phyloP scores from a whole-genome alignment of 805 yeast species.

The Wickerhamiella brachini region DNA sequence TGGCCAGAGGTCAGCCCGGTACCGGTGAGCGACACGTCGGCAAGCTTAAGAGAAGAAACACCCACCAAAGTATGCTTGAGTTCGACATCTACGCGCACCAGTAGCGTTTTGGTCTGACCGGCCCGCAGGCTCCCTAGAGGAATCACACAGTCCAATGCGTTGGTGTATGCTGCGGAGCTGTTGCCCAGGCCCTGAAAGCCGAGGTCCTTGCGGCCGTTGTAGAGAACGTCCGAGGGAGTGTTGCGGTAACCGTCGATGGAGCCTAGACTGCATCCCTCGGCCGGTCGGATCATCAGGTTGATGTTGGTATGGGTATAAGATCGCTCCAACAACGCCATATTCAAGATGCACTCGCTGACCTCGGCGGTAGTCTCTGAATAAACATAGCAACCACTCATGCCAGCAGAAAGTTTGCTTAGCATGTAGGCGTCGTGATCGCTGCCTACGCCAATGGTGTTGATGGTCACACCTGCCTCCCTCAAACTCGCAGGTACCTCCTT shows the following conservation, averaged over 20 bases:
- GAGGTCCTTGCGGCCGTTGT: not conserved
- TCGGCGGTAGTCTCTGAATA: not conserved
- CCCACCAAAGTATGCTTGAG: not conserved
- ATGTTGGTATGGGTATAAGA: conserved; percentile 3
- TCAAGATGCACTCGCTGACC: not conserved
- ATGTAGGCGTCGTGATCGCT: not conserved
- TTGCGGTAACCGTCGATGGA: not conserved
- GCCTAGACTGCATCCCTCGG: not conserved
- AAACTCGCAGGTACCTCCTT: not conserved
- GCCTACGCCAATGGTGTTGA: conserved; percentile 5
- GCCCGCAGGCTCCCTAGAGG: conserved; percentile 5
- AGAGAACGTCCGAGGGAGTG: not conserved
- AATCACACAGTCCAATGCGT: not conserved
- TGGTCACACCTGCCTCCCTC: not conserved
- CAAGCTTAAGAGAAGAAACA: not conserved
- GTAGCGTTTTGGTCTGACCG: not conserved
- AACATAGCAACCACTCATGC: conserved; percentile 2
- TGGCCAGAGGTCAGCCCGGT: not conserved
- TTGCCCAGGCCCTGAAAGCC: conserved; percentile 1
- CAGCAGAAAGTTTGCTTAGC: conserved; percentile 1
- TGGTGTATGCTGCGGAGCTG: not conserved
- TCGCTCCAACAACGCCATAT: conserved; percentile 3
- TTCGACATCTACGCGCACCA: conserved; percentile 2
- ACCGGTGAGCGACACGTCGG: conserved; percentile 2
- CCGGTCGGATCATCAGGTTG: conserved; percentile 1